Conservation (phyloP, 2,329 filamentous ascomycete genomes). For the Fonsecaea pugnacius region DNA sequence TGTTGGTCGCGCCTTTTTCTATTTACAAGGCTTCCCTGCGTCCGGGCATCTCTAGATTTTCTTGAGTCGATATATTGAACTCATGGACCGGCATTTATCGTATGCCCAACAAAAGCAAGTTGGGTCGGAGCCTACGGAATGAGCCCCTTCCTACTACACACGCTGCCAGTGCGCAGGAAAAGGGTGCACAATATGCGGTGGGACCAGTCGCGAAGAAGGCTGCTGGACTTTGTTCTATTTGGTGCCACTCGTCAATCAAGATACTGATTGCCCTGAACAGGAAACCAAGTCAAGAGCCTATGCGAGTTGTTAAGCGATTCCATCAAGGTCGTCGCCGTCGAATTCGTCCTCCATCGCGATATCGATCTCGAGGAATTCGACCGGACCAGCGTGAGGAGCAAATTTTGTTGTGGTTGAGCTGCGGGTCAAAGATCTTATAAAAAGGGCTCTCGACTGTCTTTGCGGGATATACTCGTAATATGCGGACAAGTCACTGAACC, state of each 20-base stretch:
- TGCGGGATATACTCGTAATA: neutral
- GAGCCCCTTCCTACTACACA: neutral
- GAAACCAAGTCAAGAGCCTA: neutral
- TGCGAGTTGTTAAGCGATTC: no score
- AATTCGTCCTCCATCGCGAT: neutral
- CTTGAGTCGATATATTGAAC: neutral
- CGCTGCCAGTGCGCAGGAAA: neutral
- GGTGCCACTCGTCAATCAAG: neutral
- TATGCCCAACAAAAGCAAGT: neutral
- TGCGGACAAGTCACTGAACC: neutral
- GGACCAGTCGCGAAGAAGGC: neutral
- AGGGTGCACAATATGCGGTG: neutral
- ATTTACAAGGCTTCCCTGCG: neutral
- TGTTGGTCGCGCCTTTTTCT: neutral
- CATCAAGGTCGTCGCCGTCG: neutral
- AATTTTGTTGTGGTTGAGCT: neutral
- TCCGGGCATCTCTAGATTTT: neutral
- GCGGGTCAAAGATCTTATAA: neutral
- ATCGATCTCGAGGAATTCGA: neutral
- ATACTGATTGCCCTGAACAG: neutral
- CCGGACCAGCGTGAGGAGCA: neutral
- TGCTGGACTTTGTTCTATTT: neutral
- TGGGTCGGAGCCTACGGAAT: neutral
- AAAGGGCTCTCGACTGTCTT: neutral
- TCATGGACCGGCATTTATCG: neutral